These are phyloP conservation scores for Ilyonectria destructans DNA, from an alignment of 2,329 filamentous ascomycete genomes.

Conservation along the genomic window DNA sequence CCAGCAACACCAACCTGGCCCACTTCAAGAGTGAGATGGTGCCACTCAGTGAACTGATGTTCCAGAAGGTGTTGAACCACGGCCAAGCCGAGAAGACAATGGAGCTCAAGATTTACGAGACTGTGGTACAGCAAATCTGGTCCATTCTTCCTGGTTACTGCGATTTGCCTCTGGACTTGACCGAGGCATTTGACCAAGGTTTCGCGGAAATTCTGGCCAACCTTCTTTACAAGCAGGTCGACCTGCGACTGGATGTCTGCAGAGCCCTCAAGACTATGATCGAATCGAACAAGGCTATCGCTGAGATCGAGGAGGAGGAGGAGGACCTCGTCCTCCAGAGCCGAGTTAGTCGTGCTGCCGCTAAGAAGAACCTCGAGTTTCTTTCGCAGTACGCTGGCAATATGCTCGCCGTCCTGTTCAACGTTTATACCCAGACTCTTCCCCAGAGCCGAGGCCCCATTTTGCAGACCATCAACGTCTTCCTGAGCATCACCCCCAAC, in stretches of 20 bases:
- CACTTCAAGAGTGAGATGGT: conserved; percentile 92
- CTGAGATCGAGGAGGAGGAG: conserved; percentile 76
- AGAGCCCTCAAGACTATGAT: conserved; percentile 88
- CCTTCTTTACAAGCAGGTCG: conserved; percentile 91
- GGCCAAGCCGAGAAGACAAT: conserved; percentile 89
- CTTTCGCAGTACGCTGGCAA: conserved; percentile 87
- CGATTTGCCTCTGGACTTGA: conserved; percentile 87
- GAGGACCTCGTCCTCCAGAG: conserved; percentile 85
- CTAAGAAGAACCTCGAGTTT: conserved; percentile 86
- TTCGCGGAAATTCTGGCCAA: conserved; percentile 95
- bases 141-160: conserved; percentile 95
- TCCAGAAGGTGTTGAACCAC: conserved; percentile 89
- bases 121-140: conserved; percentile 96
- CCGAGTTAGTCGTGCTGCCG: conserved; percentile 82
- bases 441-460: conserved; percentile 94
- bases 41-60: conserved; percentile 91
- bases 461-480: conserved; percentile 94
- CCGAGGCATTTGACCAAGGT: conserved; percentile 83
- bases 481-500: conserved; percentile 87
- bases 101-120: conserved; percentile 98
- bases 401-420: conserved; percentile 96
- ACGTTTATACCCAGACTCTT: conserved; percentile 97
- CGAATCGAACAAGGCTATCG: conserved; percentile 90
- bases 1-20: conserved; percentile 87
- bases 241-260: conserved; percentile 90